phyloP scores from a whole-genome alignment of 495 filamentous ascomycete species.

The Annulohypoxylon nitens region DNA sequence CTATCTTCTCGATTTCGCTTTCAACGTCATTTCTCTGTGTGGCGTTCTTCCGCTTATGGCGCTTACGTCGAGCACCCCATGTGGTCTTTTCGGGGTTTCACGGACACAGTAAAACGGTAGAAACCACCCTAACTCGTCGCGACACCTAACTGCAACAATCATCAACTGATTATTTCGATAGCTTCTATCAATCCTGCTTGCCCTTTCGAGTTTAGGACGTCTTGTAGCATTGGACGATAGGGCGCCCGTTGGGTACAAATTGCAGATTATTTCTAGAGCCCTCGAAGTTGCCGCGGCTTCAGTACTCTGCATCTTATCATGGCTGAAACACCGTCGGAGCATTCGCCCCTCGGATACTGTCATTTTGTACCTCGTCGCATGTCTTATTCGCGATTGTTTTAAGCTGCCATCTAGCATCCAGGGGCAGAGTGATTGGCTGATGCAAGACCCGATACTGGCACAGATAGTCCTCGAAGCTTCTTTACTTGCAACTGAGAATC shows the following conservation, averaged over 20 bases:
- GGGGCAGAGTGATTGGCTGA: constrained; percentile 56
- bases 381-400: constrained; percentile 62
- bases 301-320: constrained; percentile 22
- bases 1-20: constrained; percentile 20
- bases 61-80: constrained; percentile 9
- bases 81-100: constrained; percentile 24
- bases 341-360: constrained; percentile 19
- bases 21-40: constrained; percentile 21
- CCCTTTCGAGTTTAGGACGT: constrained; percentile 13
- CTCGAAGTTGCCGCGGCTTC: constrained; percentile 22
- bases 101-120: constrained; percentile 25
- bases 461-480: constrained; percentile 30
- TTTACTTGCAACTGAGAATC: constrained; percentile 40
- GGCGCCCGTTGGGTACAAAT: neutral
- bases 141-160: neutral
- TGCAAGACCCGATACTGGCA: constrained; percentile 61
- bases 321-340: constrained; percentile 27
- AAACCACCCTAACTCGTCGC: neutral
- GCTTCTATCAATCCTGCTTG: constrained; percentile 26
- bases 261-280: neutral
- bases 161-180: constrained; percentile 12
- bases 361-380: constrained; percentile 65
- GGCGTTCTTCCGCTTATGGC: constrained; percentile 10
- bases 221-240: neutral
- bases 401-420: constrained; percentile 55